Evolutionary conservation across 176 grass and related monocot species (phyloP).

Genomic region (Elaeis guineensis): DNA sequence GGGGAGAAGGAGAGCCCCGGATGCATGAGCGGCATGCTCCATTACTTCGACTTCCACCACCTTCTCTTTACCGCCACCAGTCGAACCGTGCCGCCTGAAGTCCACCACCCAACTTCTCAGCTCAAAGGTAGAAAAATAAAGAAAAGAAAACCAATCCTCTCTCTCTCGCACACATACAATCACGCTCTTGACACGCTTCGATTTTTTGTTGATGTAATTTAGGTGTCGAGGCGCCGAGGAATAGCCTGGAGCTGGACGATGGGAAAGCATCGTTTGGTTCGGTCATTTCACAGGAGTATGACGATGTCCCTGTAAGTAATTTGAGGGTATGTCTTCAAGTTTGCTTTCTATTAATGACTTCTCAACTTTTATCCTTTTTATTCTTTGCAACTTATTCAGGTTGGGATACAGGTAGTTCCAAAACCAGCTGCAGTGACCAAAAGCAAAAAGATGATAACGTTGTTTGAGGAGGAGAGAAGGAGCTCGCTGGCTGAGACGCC

Average conservation of each 20-base stretch:
- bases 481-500: slow-evolving; percentile 62
- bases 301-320: slow-evolving; percentile 34
- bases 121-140: not conserved
- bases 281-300: slow-evolving; percentile 19
- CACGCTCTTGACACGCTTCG: not conserved
- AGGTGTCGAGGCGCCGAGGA: slow-evolving; percentile 74
- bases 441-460: slow-evolving; percentile 7
- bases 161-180: too few relatives aligned
- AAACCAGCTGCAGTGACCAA: not conserved
- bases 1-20: slow-evolving; percentile 24
- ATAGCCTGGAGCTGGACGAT: slow-evolving; percentile 66
- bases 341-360: too few relatives aligned
- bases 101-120: not conserved
- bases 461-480: slow-evolving; percentile 18
- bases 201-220: not conserved
- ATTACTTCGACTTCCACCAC: slow-evolving; percentile 48
- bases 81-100: not conserved
- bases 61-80: slow-evolving; percentile 33
- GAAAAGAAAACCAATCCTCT: too few relatives aligned
- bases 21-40: slow-evolving; percentile 88
- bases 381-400: too few relatives aligned
- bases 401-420: too few relatives aligned
- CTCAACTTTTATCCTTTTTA: too few relatives aligned
- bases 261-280: not conserved
- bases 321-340: too few relatives aligned